Evolutionary conservation across 176 grass and related monocot genomes (phyloP).

Genomic region (sorghum (Sorghum bicolor)): Sorghum_bicolor_NCBIv3 NC_012872.2:19475501-19476000

Average conservation of each 20-base stretch:
- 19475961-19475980: neutral
- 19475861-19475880: neutral
- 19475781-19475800: neutral
- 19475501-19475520: too few species aligned
- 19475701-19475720: neutral
- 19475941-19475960: neutral
- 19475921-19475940: neutral
- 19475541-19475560: neutral
- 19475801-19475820: neutral
- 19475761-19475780: neutral
- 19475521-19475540: too few species aligned
- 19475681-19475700: neutral
- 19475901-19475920: neutral
- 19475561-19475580: neutral
- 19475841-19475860: neutral
- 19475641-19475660: neutral
- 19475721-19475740: neutral
- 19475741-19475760: neutral
- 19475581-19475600: neutral
- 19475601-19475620: neutral
- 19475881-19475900: slow-evolving; percentile 7
- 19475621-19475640: neutral
- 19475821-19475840: neutral
- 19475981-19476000: neutral
- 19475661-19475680: neutral